Evolutionary conservation across 345 rosid genomes (phyloP).

Genomic region (Brassica napus): DNA sequence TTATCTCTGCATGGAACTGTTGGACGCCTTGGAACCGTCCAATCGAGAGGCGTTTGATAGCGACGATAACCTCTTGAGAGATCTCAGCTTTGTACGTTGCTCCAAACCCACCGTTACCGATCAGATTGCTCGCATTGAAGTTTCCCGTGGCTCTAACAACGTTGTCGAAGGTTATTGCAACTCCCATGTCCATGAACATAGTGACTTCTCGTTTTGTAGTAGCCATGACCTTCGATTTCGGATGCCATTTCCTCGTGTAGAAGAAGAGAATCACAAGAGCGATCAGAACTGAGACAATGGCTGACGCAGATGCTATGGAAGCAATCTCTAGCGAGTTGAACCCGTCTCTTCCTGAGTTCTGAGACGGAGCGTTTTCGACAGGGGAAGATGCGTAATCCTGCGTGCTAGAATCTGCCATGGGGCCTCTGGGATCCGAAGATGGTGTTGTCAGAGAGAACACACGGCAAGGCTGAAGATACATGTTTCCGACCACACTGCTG

Average conservation of each 20-base stretch:
- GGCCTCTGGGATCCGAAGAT: conserved; percentile 38
- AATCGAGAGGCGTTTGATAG: conserved; percentile 40
- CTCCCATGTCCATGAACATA: conserved; percentile 53
- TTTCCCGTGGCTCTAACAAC: conserved; percentile 60
- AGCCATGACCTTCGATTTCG: conserved; percentile 44
- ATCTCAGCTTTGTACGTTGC: conserved; percentile 69
- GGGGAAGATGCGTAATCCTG: conserved; percentile 37
- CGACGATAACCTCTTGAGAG: conserved; percentile 50
- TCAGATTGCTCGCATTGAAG: conserved; percentile 53
- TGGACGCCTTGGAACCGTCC: neutral
- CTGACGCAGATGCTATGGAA: conserved; percentile 62
- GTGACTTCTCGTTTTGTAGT: conserved; percentile 50
- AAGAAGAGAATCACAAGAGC: conserved; percentile 55
- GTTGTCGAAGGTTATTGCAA: conserved; percentile 51
- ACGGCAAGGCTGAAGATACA: conserved; percentile 52
- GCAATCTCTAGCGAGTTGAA: conserved; percentile 62
- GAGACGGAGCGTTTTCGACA: conserved; percentile 34
- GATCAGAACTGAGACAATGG: conserved; percentile 58
- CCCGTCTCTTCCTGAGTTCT: conserved; percentile 6
- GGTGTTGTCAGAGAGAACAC: conserved; percentile 49
- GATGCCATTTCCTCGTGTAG: conserved; percentile 53
- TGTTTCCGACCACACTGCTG: conserved; percentile 46
- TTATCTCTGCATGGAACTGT: neutral
- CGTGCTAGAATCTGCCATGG: conserved; percentile 34
- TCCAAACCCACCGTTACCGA: conserved; percentile 69